These are phyloP conservation scores for Tulasnella calospora DNA, from an alignment of 768 basidiomycete species.

Conservation along the genomic window DNA sequence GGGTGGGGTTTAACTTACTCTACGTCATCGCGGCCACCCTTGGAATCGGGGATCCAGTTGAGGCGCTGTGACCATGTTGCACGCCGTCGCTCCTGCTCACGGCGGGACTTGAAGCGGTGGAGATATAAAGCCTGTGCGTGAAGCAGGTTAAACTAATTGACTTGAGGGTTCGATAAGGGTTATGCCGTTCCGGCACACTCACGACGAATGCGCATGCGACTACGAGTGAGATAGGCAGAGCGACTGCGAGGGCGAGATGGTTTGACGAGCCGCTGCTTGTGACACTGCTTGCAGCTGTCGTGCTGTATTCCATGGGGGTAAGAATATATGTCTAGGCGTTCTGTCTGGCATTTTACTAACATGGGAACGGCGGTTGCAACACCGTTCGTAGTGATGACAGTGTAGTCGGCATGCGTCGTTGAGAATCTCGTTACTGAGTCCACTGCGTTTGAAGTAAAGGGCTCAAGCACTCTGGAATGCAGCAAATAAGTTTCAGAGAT, in stretches of 20 bases:
- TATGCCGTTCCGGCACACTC: not conserved
- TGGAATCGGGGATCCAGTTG: conserved; percentile 3
- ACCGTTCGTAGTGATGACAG: not conserved
- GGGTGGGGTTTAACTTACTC: not conserved
- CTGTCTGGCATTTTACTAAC: not conserved
- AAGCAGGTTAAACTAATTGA: not conserved
- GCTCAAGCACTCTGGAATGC: not conserved
- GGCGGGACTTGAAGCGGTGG: not conserved
- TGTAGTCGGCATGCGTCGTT: not conserved
- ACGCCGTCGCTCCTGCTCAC: not conserved
- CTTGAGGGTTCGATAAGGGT: not conserved
- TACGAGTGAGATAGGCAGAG: not conserved
- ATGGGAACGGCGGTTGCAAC: conserved; percentile 1
- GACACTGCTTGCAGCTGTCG: not conserved
- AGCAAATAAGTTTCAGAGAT: not conserved
- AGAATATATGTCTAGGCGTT: not conserved
- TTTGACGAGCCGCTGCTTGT: not conserved
- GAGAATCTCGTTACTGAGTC: not conserved
- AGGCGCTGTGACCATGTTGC: conserved; percentile 3
- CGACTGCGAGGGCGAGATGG: conserved; percentile 7
- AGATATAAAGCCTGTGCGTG: not conserved
- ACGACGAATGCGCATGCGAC: conserved; percentile 13
- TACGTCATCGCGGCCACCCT: not conserved
- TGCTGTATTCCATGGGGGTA: not conserved
- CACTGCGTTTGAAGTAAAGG: not conserved